Conservation (phyloP, 169 alveolate genomes). For the Besnoitia besnoiti region DNA sequence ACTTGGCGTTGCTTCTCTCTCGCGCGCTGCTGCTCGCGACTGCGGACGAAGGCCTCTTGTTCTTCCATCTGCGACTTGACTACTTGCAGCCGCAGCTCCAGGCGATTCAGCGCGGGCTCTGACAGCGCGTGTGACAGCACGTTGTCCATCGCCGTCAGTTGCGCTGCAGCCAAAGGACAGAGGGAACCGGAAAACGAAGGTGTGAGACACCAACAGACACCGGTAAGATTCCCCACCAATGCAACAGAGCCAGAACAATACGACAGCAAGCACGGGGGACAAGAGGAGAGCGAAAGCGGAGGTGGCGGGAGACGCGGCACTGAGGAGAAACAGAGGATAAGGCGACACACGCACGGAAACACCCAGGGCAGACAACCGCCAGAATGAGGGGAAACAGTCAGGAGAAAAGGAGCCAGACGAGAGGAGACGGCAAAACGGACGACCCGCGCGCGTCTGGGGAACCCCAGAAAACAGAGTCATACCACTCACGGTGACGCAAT, state of each 20-base stretch:
- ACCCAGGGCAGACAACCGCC: not conserved
- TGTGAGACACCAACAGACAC: too few relatives aligned
- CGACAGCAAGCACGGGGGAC: too few relatives aligned
- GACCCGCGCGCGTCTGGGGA: too few relatives aligned
- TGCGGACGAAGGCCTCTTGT: not conserved
- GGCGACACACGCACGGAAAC: too few relatives aligned
- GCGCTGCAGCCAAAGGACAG: not conserved
- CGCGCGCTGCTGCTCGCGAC: slow-evolving; percentile 8
- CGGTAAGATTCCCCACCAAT: too few relatives aligned
- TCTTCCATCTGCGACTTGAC: slow-evolving; percentile 35
- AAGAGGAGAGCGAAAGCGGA: too few relatives aligned
- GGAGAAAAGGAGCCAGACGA: not conserved
- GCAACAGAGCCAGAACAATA: too few relatives aligned
- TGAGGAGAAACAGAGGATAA: too few relatives aligned
- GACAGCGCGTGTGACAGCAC: not conserved
- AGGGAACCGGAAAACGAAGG: too few relatives aligned
- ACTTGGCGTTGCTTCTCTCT: not conserved
- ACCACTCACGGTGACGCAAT: too few relatives aligned
- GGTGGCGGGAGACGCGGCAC: too few relatives aligned
- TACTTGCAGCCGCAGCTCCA: slow-evolving; percentile 35
- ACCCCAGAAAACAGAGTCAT: too few relatives aligned
- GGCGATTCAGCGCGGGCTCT: not conserved
- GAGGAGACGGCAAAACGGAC: not conserved
- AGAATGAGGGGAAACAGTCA: not conserved
- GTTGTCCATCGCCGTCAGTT: not conserved